Conservation (phyloP, 129 eudicot genomes). For the Saussurea involucrata region DNA sequence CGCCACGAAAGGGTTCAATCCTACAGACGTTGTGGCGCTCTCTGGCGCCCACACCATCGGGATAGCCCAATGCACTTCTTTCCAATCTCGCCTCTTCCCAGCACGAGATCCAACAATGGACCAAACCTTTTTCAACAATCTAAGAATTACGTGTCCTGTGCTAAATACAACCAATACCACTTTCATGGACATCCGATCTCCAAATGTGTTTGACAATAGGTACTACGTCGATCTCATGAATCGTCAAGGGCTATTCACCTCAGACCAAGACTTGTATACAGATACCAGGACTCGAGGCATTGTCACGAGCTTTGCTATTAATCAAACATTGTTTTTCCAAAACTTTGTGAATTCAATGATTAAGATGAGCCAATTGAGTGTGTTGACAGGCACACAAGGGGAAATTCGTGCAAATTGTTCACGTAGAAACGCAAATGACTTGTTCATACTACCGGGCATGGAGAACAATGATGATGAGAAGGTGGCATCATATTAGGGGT, state of each 20-base stretch:
- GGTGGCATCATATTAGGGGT: slow-evolving; percentile 6
- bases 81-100: slow-evolving; percentile 50
- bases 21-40: slow-evolving; percentile 64
- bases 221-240: slow-evolving; percentile 65
- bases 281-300: slow-evolving; percentile 45
- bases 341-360: slow-evolving; percentile 56
- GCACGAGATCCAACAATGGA: slow-evolving; percentile 52
- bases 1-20: slow-evolving; percentile 33
- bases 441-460: slow-evolving; percentile 10
- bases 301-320: slow-evolving; percentile 42
- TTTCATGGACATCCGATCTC: slow-evolving; percentile 48
- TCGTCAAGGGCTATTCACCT: slow-evolving; percentile 58
- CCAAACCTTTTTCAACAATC: slow-evolving; percentile 38
- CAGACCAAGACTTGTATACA: slow-evolving; percentile 62
- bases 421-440: slow-evolving; percentile 28
- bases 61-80: slow-evolving; percentile 45
- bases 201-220: slow-evolving; percentile 59
- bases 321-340: slow-evolving; percentile 50
- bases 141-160: slow-evolving; percentile 38
- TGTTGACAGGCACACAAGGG: slow-evolving; percentile 57
- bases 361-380: slow-evolving; percentile 64
- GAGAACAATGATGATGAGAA: neutral
- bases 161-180: slow-evolving; percentile 35
- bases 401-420: slow-evolving; percentile 59
- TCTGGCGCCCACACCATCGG: slow-evolving; percentile 80